phyloP scores from a whole-genome alignment of 805 yeast genomes.

The Saccharomycopsis synnaedendra region DNA sequence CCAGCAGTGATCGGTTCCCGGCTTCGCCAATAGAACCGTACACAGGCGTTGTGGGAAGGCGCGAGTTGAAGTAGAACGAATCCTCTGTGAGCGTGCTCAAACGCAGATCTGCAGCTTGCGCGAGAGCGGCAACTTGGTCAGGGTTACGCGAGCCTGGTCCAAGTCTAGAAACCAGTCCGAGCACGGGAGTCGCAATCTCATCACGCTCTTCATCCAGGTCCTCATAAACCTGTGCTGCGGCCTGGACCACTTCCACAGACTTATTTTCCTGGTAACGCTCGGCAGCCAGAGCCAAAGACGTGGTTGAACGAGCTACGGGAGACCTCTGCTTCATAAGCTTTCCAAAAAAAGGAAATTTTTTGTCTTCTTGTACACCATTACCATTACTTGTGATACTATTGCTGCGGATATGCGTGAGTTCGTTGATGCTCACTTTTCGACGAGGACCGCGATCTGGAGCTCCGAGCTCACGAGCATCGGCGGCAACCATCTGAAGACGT shows the following conservation, averaged over 20 bases:
- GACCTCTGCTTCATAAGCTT: constrained; percentile 3
- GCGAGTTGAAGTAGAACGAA: constrained; percentile 7
- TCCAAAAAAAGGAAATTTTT: constrained; percentile 4
- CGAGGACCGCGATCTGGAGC: neutral
- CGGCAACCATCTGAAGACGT: no score
- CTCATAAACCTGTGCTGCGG: neutral
- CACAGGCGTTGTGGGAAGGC: constrained; percentile 7
- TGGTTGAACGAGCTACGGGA: no score
- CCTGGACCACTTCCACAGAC: constrained; percentile 2
- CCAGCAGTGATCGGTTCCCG: neutral
- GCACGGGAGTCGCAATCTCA: neutral
- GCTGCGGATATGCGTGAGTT: constrained; percentile 10
- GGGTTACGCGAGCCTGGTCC: no score
- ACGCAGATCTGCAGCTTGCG: neutral
- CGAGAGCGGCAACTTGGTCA: no score
- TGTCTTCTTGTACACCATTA: neutral
- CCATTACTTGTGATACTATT: constrained; percentile 5
- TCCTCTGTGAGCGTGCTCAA: constrained; percentile 12
- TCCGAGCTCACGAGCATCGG: no score
- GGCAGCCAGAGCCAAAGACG: neutral
- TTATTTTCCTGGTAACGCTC: constrained; percentile 2
- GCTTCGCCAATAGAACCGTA: neutral
- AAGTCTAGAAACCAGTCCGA: neutral
- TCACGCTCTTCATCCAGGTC: neutral
- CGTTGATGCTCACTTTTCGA: constrained; percentile 12